These are phyloP conservation scores for Entomortierella chlamydospora DNA, from an alignment of 192 early-diverging fungal species.

Conservation along the genomic window DNA sequence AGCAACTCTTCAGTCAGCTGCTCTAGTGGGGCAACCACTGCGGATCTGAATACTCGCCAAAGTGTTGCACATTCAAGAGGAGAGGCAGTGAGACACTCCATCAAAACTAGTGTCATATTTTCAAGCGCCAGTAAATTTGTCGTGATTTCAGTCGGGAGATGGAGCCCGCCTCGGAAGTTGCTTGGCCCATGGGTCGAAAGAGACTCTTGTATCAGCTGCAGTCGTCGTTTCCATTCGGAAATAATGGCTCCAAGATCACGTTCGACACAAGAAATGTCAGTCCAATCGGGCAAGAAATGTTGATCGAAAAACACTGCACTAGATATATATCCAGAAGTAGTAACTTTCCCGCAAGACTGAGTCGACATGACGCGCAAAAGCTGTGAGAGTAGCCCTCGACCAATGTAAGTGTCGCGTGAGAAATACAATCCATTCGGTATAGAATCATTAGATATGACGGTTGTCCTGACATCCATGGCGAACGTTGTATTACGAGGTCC, in stretches of 20 bases:
- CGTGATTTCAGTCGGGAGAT: background rate
- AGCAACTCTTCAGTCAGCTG: background rate
- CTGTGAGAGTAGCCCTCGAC: slow-evolving; percentile 17
- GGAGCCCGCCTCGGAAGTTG: background rate
- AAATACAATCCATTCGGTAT: slow-evolving; percentile 30
- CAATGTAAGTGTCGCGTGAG: slow-evolving; percentile 32
- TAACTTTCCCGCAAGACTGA: background rate
- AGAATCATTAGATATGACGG: background rate
- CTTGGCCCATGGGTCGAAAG: background rate
- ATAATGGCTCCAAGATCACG: background rate
- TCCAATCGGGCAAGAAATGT: slow-evolving; percentile 6
- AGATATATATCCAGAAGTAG: background rate
- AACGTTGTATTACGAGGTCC: background rate
- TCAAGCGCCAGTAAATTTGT: background rate
- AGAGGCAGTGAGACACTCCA: background rate
- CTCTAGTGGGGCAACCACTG: background rate
- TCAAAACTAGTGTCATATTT: background rate
- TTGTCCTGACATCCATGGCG: background rate
- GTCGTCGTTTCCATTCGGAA: background rate
- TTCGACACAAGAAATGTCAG: background rate
- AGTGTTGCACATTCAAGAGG: background rate
- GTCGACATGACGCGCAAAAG: slow-evolving; percentile 3
- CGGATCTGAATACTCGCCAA: background rate
- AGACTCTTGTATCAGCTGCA: slow-evolving; percentile 5
- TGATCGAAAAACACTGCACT: slow-evolving; percentile 5